Evolutionary conservation across 2,329 filamentous ascomycete species (phyloP).

Genomic region (Fusarium denticulatum): DNA sequence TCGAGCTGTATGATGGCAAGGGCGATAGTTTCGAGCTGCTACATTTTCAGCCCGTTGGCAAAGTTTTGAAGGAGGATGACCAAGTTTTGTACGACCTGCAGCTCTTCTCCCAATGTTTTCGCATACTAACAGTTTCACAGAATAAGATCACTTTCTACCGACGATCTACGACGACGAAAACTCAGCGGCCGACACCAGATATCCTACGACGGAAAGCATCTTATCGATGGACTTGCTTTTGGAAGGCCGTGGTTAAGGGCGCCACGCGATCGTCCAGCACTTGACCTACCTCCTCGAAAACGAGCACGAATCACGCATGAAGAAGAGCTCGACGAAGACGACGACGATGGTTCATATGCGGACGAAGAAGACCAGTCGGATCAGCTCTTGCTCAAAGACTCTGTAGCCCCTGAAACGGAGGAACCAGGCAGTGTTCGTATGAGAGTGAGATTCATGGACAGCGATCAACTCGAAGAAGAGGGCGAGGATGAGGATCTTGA

Average conservation of each 20-base stretch:
- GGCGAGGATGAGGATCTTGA: conserved; percentile 23
- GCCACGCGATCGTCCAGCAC: conserved; percentile 68
- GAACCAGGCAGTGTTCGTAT: conserved; percentile 34
- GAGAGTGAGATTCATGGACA: conserved; percentile 35
- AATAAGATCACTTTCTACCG: conserved; percentile 79
- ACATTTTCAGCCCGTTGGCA: conserved; percentile 79
- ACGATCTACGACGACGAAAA: conserved; percentile 77
- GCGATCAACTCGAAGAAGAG: conserved; percentile 23
- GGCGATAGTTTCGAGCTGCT: conserved; percentile 83
- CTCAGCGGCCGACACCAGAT: conserved; percentile 86
- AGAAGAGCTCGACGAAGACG: conserved; percentile 52
- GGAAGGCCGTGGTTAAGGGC: conserved; percentile 75
- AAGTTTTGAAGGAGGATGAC: conserved; percentile 83
- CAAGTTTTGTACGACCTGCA: conserved; percentile 73
- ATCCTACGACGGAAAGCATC: conserved; percentile 77
- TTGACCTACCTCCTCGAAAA: conserved; percentile 80
- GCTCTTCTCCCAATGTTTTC: neutral
- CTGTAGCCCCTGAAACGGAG: conserved; percentile 8
- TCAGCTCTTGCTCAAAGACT: conserved; percentile 49
- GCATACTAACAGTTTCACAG: conserved; percentile 53
- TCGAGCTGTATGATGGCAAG: conserved; percentile 70
- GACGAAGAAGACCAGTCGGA: conserved; percentile 43
- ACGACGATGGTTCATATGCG: conserved; percentile 49
- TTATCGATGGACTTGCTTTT: conserved; percentile 87
- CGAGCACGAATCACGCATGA: conserved; percentile 62